These are phyloP conservation scores for Elaeis oleifera DNA, from an alignment of 202 grass and related monocot genomes.

Conservation along the genomic window DNA sequence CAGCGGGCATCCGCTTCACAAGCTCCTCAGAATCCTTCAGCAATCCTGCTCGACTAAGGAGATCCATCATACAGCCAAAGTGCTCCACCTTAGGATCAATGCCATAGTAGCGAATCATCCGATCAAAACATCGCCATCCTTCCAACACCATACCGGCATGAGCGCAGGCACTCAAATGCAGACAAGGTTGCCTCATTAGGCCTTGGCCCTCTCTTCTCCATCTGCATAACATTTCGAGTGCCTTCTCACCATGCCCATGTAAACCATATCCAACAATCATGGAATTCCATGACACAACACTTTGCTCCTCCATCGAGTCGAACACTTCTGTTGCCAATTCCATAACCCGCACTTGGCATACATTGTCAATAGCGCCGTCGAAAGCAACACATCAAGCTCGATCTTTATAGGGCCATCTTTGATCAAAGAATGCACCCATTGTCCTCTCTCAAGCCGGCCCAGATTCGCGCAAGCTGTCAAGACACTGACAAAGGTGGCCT, in stretches of 20 bases:
- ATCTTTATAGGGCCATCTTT: conserved; percentile 33
- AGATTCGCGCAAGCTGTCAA: conserved; percentile 51
- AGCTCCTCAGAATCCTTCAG: conserved; percentile 38
- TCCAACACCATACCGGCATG: conserved; percentile 41
- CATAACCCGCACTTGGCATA: conserved; percentile 75
- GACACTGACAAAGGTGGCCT: conserved; percentile 44
- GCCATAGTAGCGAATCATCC: conserved; percentile 42
- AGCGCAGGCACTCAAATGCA: conserved; percentile 57
- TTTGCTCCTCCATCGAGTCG: conserved; percentile 30
- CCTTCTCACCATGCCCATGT: conserved; percentile 49
- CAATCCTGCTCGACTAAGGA: conserved; percentile 53
- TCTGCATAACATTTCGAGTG: conserved; percentile 41
- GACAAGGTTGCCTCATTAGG: conserved; percentile 62
- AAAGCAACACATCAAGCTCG: conserved; percentile 36
- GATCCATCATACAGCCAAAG: conserved; percentile 73
- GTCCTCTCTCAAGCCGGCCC: conserved; percentile 55
- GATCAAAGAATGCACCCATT: conserved; percentile 65
- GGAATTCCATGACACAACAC: conserved; percentile 52
- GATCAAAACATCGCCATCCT: conserved; percentile 34
- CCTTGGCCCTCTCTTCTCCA: conserved; percentile 45
- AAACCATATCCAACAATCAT: conserved; percentile 60
- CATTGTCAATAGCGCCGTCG: conserved; percentile 61
- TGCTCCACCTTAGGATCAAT: conserved; percentile 59
- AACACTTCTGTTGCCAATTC: conserved; percentile 48
- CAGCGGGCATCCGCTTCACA: conserved; percentile 37